A percentile compares a stretch with the other conserved stretches of the same genome.
Evolutionary conservation across 495 filamentous ascomycete species (phyloP).

Genomic region (Penicillium lagena): DNA sequence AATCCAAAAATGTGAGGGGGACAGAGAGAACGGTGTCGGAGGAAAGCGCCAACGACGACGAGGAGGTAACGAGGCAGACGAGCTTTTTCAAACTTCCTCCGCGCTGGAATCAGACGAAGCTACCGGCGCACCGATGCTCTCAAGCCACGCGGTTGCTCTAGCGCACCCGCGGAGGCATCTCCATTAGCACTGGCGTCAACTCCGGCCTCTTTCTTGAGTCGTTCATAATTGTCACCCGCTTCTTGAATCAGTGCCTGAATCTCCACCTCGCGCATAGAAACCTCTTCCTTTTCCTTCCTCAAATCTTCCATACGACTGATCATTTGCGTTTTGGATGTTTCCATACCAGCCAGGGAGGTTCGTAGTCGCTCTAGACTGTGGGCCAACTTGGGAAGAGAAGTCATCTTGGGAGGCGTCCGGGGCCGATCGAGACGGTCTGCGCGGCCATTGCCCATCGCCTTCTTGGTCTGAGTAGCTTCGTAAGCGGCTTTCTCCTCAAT

Average conservation of each 20-base stretch:
- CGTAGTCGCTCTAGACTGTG: slow-evolving; percentile 45
- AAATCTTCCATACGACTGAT: slow-evolving; percentile 55
- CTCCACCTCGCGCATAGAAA: slow-evolving; percentile 68
- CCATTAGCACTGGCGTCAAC: slow-evolving; percentile 22
- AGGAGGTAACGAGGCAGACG: too few species aligned
- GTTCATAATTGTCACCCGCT: slow-evolving; percentile 73
- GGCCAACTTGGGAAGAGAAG: slow-evolving; percentile 48
- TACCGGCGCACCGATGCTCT: slow-evolving; percentile 33
- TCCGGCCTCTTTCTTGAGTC: slow-evolving; percentile 48
- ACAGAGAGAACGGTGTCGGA: not conserved
- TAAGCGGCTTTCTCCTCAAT: slow-evolving; percentile 76
- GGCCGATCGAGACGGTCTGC: slow-evolving; percentile 36
- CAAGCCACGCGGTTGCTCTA: slow-evolving; percentile 31
- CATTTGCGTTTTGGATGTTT: slow-evolving; percentile 46
- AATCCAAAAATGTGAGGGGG: not conserved
- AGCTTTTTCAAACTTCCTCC: slow-evolving; percentile 15
- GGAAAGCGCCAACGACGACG: too few species aligned
- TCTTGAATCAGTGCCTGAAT: slow-evolving; percentile 78
- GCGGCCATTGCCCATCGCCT: slow-evolving; percentile 65
- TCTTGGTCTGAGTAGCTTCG: slow-evolving; percentile 79
- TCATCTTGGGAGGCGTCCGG: slow-evolving; percentile 52
- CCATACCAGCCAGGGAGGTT: slow-evolving; percentile 47
- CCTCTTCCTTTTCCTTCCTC: slow-evolving; percentile 59
- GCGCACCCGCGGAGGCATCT: slow-evolving; percentile 19
- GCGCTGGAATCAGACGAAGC: slow-evolving; percentile 19